A percentile compares a stretch with the other conserved stretches of the same genome.
phyloP scores from a whole-genome alignment of 192 early-diverging fungal genomes.

The Linnemannia zychae region DNA sequence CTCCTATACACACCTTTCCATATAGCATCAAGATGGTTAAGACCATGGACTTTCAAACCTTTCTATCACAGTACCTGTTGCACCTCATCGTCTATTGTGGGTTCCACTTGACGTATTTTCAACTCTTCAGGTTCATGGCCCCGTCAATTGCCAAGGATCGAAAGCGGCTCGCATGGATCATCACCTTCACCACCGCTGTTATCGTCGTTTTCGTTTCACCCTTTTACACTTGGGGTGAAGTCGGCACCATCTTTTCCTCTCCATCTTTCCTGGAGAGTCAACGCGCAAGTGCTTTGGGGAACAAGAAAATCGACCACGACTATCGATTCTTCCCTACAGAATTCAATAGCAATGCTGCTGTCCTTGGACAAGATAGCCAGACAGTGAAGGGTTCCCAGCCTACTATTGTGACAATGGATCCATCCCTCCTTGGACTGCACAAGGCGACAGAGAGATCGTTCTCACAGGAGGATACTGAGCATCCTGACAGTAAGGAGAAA shows the following conservation, averaged over 20 bases:
- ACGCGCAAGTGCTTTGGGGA: neutral
- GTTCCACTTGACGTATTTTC: slow-evolving; percentile 38
- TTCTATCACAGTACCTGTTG: neutral
- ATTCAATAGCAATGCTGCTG: neutral
- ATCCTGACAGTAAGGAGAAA: neutral
- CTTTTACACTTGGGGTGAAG: neutral
- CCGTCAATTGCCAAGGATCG: slow-evolving; percentile 35
- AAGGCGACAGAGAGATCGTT: neutral
- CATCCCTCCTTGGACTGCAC: neutral
- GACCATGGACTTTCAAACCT: neutral
- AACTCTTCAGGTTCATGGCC: slow-evolving; percentile 26
- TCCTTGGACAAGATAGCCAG: neutral
- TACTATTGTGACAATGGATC: neutral
- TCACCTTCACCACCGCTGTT: slow-evolving; percentile 20
- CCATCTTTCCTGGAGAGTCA: neutral
- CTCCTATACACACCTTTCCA: neutral
- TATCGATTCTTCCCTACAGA: neutral
- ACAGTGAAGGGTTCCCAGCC: neutral
- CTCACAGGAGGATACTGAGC: neutral
- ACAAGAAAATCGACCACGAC: neutral
- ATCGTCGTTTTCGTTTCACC: slow-evolving; percentile 20
- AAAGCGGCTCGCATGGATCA: slow-evolving; percentile 36
- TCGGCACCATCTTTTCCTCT: slow-evolving; percentile 7
- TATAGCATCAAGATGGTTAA: neutral
- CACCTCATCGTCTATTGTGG: slow-evolving; percentile 5